phyloP scores from a whole-genome alignment of 2,329 filamentous ascomycete genomes.

The Sarocladium brachiariae region DNA sequence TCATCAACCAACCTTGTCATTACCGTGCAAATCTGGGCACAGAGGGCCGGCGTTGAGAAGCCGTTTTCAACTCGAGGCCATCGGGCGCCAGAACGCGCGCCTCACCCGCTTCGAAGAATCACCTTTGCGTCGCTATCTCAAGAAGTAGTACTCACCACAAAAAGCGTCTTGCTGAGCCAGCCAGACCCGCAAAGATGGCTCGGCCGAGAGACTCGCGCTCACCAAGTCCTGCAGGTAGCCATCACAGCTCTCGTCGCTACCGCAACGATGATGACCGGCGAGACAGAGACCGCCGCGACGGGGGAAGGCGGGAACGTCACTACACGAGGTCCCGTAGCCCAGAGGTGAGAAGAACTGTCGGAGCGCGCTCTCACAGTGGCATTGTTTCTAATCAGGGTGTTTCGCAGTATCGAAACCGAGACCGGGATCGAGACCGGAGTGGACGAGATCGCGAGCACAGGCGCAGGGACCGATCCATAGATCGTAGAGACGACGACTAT shows the following conservation, averaged over 20 bases:
- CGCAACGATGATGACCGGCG: constrained; percentile 55
- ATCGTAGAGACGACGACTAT: constrained; percentile 58
- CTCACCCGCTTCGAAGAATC: background rate
- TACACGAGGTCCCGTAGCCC: constrained; percentile 57
- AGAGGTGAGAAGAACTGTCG: constrained; percentile 43
- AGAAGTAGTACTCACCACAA: constrained; percentile 35
- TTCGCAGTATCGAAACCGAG: constrained; percentile 45
- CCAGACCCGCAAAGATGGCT: constrained; percentile 44
- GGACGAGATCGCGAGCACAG: constrained; percentile 50
- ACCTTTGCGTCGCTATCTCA: constrained; percentile 6
- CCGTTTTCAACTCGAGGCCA: background rate
- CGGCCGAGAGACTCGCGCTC: constrained; percentile 67
- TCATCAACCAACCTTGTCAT: background rate
- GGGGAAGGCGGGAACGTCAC: constrained; percentile 35
- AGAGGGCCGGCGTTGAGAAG: too few species aligned
- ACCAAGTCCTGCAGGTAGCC: constrained; percentile 90
- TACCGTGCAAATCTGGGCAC: too few species aligned
- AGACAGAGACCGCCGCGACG: constrained; percentile 44
- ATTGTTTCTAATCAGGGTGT: constrained; percentile 32
- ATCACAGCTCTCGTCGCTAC: constrained; percentile 63
- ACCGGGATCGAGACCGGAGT: constrained; percentile 48
- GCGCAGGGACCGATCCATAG: constrained; percentile 63
- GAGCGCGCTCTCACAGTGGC: constrained; percentile 12
- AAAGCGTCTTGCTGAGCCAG: constrained; percentile 33
- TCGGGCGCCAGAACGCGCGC: background rate